Percentiles rank a stretch among this genome's conserved stretches.
These are phyloP conservation scores for Venustampulla echinocandica DNA, from an alignment of 495 filamentous ascomycete genomes.

Conservation along the genomic window DNA sequence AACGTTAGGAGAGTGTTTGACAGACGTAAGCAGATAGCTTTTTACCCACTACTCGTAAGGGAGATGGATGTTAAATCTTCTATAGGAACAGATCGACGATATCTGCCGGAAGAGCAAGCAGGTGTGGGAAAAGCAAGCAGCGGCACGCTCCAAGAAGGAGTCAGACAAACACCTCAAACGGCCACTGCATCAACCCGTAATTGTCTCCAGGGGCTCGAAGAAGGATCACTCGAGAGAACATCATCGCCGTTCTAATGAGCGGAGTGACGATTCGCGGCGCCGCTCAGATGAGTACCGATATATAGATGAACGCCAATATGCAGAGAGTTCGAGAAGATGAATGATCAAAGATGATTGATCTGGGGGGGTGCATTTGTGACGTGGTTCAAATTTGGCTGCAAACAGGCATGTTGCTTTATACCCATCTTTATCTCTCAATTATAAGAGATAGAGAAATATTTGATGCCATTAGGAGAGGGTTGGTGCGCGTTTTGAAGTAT, in stretches of 20 bases:
- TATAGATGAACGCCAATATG: no score
- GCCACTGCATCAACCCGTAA: slow-evolving; percentile 44
- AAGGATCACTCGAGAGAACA: slow-evolving; percentile 1
- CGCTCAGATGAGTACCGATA: slow-evolving; percentile 9
- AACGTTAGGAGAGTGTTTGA: slow-evolving; percentile 43
- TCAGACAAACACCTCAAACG: slow-evolving; percentile 42
- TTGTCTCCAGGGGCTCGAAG: slow-evolving; percentile 34
- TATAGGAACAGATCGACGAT: slow-evolving; percentile 49
- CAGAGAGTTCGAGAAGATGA: slow-evolving; percentile 10
- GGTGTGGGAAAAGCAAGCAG: slow-evolving; percentile 48
- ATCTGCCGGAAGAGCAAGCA: slow-evolving; percentile 47
- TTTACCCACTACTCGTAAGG: neutral
- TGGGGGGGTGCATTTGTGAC: no score
- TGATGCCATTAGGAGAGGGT: neutral
- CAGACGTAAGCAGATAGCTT: slow-evolving; percentile 37
- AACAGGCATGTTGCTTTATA: no score
- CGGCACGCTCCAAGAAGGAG: slow-evolving; percentile 36
- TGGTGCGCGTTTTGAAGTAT: neutral
- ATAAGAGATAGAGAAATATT: neutral
- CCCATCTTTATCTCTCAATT: no score
- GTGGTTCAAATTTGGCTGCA: no score
- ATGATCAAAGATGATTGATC: no score
- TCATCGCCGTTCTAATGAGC: slow-evolving; percentile 12
- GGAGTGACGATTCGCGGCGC: slow-evolving; percentile 10
- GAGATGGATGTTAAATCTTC: slow-evolving; percentile 7